These are phyloP conservation scores for Tremella mesenterica DNA, from an alignment of 768 basidiomycete genomes.

Conservation along the genomic window DNA sequence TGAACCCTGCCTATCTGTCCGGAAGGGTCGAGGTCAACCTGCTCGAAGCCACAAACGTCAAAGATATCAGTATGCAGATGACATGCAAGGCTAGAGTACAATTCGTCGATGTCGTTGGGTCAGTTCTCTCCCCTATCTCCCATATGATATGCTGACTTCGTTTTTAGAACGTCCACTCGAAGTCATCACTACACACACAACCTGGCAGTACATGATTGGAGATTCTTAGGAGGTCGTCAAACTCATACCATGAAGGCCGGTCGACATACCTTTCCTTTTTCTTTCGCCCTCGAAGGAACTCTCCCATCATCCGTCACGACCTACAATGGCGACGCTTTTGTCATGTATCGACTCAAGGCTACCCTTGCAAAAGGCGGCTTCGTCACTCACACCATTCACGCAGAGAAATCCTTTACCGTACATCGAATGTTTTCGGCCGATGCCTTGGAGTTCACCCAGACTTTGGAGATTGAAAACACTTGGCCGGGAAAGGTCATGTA, in stretches of 20 bases:
- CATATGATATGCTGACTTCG: neutral
- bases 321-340: conserved; percentile 50
- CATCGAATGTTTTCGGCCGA: conserved; percentile 67
- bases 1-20: conserved; percentile 69
- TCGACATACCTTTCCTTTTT: conserved; percentile 84
- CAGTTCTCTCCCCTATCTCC: conserved; percentile 10
- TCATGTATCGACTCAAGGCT: conserved; percentile 85
- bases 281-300: conserved; percentile 71
- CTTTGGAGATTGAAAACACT: conserved; percentile 80
- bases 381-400: conserved; percentile 59
- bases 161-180: conserved; percentile 18
- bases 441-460: conserved; percentile 90
- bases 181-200: conserved; percentile 47
- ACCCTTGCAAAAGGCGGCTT: conserved; percentile 69
- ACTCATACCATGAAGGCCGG: conserved; percentile 92
- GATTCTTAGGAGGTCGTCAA: conserved; percentile 77
- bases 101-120: conserved; percentile 42
- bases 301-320: conserved; percentile 70
- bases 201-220: conserved; percentile 79
- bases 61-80: conserved; percentile 74
- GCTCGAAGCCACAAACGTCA: conserved; percentile 66
- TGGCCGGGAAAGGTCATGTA: conserved; percentile 99
- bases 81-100: conserved; percentile 72
- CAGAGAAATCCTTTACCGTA: conserved; percentile 57
- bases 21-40: conserved; percentile 75